Evolutionary conservation across 768 basidiomycete genomes (phyloP).

Genomic region (Boletus rufocinnamomeus): DNA sequence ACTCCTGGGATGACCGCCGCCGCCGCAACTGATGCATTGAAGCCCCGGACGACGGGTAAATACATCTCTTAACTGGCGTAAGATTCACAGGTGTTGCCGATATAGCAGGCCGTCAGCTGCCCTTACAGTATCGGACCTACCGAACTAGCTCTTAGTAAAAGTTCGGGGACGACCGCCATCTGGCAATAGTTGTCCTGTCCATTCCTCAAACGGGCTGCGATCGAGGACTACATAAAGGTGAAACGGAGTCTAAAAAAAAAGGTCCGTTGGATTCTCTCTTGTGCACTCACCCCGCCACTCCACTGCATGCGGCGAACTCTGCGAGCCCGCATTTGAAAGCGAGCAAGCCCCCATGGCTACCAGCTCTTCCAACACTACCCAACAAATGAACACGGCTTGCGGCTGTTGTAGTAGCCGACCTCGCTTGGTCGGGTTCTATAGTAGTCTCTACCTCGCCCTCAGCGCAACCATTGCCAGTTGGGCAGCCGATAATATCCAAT

Average conservation of each 20-base stretch:
- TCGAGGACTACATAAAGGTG: background rate
- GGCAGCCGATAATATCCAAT: background rate
- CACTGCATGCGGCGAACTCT: background rate
- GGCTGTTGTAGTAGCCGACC: background rate
- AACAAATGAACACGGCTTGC: background rate
- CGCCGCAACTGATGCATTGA: too few species aligned
- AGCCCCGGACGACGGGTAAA: background rate
- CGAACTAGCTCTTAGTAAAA: too few species aligned
- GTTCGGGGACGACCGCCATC: too few species aligned
- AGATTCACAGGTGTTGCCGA: background rate
- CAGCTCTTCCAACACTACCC: background rate
- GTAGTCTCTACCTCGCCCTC: background rate
- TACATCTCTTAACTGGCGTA: background rate
- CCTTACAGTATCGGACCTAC: too few species aligned
- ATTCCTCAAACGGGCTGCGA: too few species aligned
- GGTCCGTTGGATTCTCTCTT: background rate
- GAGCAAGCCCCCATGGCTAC: background rate
- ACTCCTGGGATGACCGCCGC: too few species aligned
- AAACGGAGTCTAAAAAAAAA: background rate
- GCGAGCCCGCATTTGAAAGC: background rate
- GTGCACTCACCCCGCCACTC: background rate
- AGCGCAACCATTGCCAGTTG: background rate
- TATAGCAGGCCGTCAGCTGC: too few species aligned
- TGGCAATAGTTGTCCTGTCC: too few species aligned
- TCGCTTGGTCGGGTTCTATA: background rate